Evolutionary conservation across 768 basidiomycete genomes (phyloP), one percentile per base, ranked within the genome.

Genomic region (Scleroderma bovista): DNA sequence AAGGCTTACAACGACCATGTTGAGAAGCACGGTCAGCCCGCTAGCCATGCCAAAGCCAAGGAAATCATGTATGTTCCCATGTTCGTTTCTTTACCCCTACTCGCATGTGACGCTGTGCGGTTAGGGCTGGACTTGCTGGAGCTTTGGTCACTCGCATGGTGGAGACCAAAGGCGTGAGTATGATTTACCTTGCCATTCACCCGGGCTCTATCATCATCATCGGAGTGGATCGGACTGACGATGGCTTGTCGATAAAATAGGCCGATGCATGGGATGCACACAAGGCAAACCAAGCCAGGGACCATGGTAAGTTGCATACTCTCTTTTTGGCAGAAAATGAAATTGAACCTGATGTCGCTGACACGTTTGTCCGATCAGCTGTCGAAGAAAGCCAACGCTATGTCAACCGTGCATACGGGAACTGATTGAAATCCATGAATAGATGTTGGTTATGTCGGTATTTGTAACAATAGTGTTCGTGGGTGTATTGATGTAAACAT

Each of bases 1-100:
- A 86, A 83, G 61, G 75, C 79, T 2, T 87, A 78, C 60, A 74
- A 86, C 55, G 55, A 79, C 0, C 86, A 88, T 65, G 43, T 57
- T 24, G 71, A 48, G 33, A 59, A 45, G 34, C 70, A 83, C 22
- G 86, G 86, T 37, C 54, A 74, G 56, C 73, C 78, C 3, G 58
- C 52, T 15, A 62, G 24, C 44, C 86, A 88, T 60, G 74, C 63
- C 9, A 71, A 70, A 59, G 80, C 79, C 19, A 85, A 84, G 69
- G 75, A 83, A 65, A 58, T 78, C 48, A 49, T 81, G 73, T 76
- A 61, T 5, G 57, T n/a, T 16, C 17, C 39, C 33, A 8, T 2
- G 20, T 8, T 49, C 31, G 6, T 33, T 13, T 15, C n/a, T 22
- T 42, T 19, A 11, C n/a, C 24, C 4, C 20, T 20, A 15, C 36